These are phyloP conservation scores for Saccharomycopsis crataegensis DNA, from an alignment of 1,139 yeast genomes.

Conservation along the genomic window DNA sequence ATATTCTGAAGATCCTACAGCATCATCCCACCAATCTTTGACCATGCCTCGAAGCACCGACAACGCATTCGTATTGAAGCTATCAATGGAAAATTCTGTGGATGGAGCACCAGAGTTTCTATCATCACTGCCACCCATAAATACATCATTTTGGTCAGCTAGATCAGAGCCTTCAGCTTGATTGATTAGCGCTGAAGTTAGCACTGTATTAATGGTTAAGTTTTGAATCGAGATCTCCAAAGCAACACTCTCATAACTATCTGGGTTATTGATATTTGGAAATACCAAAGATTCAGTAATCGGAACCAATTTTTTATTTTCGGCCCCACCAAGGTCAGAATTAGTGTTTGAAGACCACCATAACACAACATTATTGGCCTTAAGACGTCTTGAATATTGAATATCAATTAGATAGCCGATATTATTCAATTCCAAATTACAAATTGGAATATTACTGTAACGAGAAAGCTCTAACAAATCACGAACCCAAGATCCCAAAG, in stretches of 20 bases:
- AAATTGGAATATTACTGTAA: constrained; percentile 76
- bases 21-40: constrained; percentile 93
- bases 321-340: constrained; percentile 85
- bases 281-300: constrained; percentile 57
- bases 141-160: constrained; percentile 38
- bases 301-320: constrained; percentile 43
- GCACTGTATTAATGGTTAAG: constrained; percentile 73
- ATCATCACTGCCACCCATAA: constrained; percentile 18
- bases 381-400: constrained; percentile 72
- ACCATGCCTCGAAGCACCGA: constrained; percentile 65
- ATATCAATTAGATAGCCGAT: constrained; percentile 77
- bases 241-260: constrained; percentile 71
- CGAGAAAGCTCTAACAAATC: constrained; percentile 60
- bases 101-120: constrained; percentile 37
- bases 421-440: constrained; percentile 74
- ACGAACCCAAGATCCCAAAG: constrained; percentile 67
- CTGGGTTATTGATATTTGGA: constrained; percentile 72
- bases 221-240: constrained; percentile 76
- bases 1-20: constrained; percentile 47
- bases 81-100: constrained; percentile 53
- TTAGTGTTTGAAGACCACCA: constrained; percentile 90
- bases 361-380: constrained; percentile 57
- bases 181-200: constrained; percentile 76
- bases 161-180: constrained; percentile 88
- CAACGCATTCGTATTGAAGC: constrained; percentile 75